phyloP scores from a whole-genome alignment of 495 filamentous ascomycete species.

The Eremomyces bilateralis region DNA sequence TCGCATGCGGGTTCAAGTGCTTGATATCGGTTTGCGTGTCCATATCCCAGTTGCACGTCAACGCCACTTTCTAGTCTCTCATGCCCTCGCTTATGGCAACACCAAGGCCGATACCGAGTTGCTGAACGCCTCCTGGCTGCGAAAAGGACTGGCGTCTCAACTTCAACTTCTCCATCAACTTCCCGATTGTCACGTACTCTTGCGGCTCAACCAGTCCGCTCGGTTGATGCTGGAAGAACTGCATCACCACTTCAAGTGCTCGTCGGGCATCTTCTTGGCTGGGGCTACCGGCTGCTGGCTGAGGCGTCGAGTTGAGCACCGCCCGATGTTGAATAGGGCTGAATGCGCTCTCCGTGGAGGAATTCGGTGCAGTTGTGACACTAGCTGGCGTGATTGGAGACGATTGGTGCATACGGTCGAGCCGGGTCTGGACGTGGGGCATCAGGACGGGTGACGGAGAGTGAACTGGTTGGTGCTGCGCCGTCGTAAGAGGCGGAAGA shows the following conservation, averaged over 20 bases:
- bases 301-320: too few species aligned
- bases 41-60: too few species aligned
- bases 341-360: constrained; percentile 19
- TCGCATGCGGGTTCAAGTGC: too few species aligned
- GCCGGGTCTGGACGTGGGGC: too few species aligned
- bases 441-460: too few species aligned
- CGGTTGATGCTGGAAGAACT: constrained; percentile 59
- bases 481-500: neutral
- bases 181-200: constrained; percentile 65
- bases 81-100: too few species aligned
- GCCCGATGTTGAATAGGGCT: too few species aligned
- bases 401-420: too few species aligned
- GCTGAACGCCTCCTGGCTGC: neutral
- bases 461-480: too few species aligned
- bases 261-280: constrained; percentile 76
- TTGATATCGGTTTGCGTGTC: too few species aligned
- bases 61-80: too few species aligned
- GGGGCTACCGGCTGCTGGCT: constrained; percentile 27
- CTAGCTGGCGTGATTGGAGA: constrained; percentile 1
- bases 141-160: constrained; percentile 24
- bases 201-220: constrained; percentile 49
- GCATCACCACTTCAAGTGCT: constrained; percentile 70
- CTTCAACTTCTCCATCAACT: constrained; percentile 73
- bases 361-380: constrained; percentile 17
- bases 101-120: neutral